These are phyloP conservation scores for Nakaseomyces uthaithaninus DNA, from an alignment of 1,139 yeast species.

Conservation along the genomic window DNA sequence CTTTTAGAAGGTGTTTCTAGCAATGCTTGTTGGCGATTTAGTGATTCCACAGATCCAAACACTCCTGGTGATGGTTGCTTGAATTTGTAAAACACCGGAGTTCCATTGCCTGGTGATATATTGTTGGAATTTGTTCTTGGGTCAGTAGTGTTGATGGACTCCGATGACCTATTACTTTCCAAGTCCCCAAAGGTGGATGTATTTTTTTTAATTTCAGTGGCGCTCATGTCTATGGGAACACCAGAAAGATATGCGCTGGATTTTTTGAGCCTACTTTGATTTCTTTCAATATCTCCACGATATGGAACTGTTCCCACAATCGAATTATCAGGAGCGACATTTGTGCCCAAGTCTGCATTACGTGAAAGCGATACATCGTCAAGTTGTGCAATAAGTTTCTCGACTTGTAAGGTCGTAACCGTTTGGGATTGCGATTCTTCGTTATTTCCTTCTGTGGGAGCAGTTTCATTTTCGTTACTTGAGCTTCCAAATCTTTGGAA, in stretches of 20 bases:
- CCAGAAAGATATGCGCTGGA: constrained; percentile 27
- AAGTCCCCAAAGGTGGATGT: background rate
- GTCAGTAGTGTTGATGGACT: background rate
- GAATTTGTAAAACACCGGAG: constrained; percentile 21
- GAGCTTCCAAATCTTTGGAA: constrained; percentile 3
- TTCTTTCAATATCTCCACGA: background rate
- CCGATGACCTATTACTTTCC: background rate
- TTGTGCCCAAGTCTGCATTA: constrained; percentile 15
- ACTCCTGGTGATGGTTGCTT: constrained; percentile 7
- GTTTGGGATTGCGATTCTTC: constrained; percentile 12
- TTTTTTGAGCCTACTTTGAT: constrained; percentile 16
- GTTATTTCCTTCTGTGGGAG: background rate
- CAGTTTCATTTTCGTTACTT: background rate
- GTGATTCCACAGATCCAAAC: background rate
- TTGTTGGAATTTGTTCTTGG: constrained; percentile 3
- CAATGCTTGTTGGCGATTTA: background rate
- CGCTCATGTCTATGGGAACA: constrained; percentile 10
- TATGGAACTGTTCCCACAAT: background rate
- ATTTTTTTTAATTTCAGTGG: too few relatives aligned
- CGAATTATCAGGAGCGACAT: background rate
- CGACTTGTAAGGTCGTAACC: constrained; percentile 25
- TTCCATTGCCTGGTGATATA: constrained; percentile 8
- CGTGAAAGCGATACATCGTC: constrained; percentile 26
- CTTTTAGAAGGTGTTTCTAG: constrained; percentile 2
- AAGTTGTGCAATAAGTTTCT: constrained; percentile 28